These are phyloP conservation scores for Carallia pectinifolia DNA, from an alignment of 345 rosid species.

Conservation along the genomic window DNA sequence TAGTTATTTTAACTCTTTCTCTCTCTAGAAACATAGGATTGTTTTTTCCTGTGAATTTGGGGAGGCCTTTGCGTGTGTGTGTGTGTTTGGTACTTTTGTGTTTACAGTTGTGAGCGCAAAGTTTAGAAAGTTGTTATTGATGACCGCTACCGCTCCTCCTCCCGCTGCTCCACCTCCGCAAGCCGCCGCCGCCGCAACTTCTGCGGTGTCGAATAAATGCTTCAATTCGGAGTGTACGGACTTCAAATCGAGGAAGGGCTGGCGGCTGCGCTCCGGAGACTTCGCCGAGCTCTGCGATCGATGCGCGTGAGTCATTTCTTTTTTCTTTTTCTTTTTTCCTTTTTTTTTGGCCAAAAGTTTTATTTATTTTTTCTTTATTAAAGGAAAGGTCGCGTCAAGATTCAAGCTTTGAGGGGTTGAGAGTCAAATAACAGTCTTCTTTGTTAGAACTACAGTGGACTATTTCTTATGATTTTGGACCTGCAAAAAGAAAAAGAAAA, in stretches of 20 bases:
- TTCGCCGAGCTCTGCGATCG: slow-evolving; percentile 89
- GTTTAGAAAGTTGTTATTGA: neutral
- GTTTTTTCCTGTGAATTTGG: too few species aligned
- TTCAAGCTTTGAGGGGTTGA: too few species aligned
- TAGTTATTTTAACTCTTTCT: too few species aligned
- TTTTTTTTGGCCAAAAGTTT: neutral
- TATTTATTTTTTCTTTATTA: neutral
- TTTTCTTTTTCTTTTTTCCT: neutral
- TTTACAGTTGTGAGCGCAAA: neutral
- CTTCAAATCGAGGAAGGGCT: slow-evolving; percentile 66
- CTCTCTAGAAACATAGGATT: too few species aligned
- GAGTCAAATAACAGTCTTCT: too few species aligned
- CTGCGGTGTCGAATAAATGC: slow-evolving; percentile 53
- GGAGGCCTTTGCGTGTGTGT: too few species aligned
- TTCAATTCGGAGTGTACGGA: slow-evolving; percentile 70
- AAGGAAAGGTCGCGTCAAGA: too few species aligned
- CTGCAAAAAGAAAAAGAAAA: too few species aligned
- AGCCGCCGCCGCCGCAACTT: slow-evolving; percentile 19
- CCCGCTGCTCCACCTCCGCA: neutral
- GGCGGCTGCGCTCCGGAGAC: slow-evolving; percentile 84
- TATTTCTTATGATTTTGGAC: too few species aligned
- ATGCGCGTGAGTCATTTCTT: slow-evolving; percentile 64
- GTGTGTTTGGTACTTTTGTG: neutral
- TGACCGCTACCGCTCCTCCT: slow-evolving; percentile 12
- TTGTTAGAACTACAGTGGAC: too few species aligned